phyloP scores from a whole-genome alignment of 306 rosid species.

The Glycyrrhiza uralensis region DNA sequence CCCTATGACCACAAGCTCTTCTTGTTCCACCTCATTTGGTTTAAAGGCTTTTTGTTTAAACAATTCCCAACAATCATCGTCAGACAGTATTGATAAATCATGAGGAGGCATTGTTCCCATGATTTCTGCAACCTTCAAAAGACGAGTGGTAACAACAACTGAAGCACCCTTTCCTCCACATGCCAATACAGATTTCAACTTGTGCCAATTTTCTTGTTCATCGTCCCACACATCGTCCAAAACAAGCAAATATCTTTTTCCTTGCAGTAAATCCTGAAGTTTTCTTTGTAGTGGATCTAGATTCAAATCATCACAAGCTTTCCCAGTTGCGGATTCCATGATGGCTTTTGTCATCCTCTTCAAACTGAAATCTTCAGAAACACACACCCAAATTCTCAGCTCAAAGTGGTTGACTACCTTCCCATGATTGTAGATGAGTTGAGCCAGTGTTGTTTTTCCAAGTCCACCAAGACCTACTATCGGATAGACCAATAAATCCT shows the following conservation, averaged over 20 bases:
- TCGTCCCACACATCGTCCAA: slow-evolving; percentile 23
- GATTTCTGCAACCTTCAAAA: background rate
- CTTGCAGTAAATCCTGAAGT: background rate
- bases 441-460: slow-evolving; percentile 20
- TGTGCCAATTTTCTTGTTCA: background rate
- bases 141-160: slow-evolving; percentile 12
- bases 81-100: background rate
- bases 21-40: background rate
- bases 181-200: background rate
- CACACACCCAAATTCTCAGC: slow-evolving; percentile 19
- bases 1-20: slow-evolving; percentile 7
- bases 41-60: slow-evolving; percentile 12
- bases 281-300: background rate
- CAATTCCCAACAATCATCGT: background rate
- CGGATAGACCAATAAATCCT: background rate
- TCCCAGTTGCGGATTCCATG: background rate
- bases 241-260: slow-evolving; percentile 11
- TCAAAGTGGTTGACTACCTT: slow-evolving; percentile 3
- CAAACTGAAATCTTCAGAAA: background rate
- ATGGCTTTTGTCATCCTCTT: slow-evolving; percentile 3
- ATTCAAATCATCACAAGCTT: background rate
- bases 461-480: slow-evolving; percentile 13
- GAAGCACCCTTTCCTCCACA: slow-evolving; percentile 19
- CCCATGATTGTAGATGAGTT: background rate
- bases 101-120: background rate